Percentiles rank a stretch among this genome's conserved stretches.
Evolutionary conservation across 495 filamentous ascomycete genomes (phyloP).

Genomic region (Daldinia vernicosa): DNA sequence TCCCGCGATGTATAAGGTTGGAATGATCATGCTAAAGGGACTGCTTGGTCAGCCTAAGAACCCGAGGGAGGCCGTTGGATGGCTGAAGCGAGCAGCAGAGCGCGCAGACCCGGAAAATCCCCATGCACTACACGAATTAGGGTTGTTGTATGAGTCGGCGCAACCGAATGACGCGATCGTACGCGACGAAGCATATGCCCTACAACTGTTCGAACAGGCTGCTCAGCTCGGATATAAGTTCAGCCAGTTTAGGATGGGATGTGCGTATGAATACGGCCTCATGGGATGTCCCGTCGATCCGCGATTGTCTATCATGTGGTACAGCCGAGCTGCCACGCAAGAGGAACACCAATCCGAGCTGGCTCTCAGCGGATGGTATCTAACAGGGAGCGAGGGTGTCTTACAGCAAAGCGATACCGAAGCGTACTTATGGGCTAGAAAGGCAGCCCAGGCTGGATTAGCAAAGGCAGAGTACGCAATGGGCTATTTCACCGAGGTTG

Average conservation of each 20-base stretch:
- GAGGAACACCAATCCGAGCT: conserved; percentile 95
- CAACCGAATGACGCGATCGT: conserved; percentile 73
- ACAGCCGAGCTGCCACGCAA: conserved; percentile 88
- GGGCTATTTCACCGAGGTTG: conserved; percentile 96
- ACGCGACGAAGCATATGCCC: conserved; percentile 81
- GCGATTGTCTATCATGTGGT: conserved; percentile 87
- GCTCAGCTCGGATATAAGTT: conserved; percentile 93
- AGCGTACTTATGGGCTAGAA: conserved; percentile 96
- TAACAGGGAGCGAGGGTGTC: conserved; percentile 89
- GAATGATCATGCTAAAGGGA: conserved; percentile 93
- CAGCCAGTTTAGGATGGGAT: conserved; percentile 88
- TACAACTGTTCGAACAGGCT: conserved; percentile 83
- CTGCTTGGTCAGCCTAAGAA: conserved; percentile 90
- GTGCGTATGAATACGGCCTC: conserved; percentile 87
- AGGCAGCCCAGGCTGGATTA: conserved; percentile 84
- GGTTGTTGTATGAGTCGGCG: conserved; percentile 80
- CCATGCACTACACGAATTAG: conserved; percentile 93
- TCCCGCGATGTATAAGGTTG: conserved; percentile 97
- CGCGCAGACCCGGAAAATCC: conserved; percentile 89
- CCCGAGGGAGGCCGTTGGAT: conserved; percentile 82
- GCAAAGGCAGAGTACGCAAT: conserved; percentile 96
- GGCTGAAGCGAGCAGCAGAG: conserved; percentile 93
- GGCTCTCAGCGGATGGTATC: conserved; percentile 93
- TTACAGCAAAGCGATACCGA: conserved; percentile 93
- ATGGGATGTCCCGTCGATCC: conserved; percentile 85